A percentile compares a stretch with the other conserved stretches of the same genome.
Conservation (phyloP, 805 yeast genomes). For the Metschnikowia cubensis region DNA sequence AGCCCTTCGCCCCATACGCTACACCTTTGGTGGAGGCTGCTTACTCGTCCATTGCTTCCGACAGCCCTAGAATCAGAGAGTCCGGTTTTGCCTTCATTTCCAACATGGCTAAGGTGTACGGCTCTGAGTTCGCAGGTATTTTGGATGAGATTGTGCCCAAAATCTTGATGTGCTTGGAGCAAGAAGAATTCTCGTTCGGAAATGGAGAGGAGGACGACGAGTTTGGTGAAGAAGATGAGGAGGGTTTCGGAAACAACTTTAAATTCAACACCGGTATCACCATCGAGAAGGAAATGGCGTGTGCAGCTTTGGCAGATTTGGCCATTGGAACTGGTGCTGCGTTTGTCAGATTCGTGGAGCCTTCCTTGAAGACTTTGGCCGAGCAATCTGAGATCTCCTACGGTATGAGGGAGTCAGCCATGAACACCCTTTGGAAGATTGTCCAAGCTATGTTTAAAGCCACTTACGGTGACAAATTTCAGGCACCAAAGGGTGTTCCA, state of each 20-base stretch:
- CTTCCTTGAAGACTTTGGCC: conserved; percentile 56
- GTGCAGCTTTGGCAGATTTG: conserved; percentile 83
- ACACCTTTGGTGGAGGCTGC: conserved; percentile 87
- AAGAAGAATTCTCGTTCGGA: conserved; percentile 75
- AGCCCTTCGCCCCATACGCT: conserved; percentile 79
- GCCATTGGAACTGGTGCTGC: conserved; percentile 82
- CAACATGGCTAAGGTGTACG: conserved; percentile 92
- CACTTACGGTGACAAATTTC: conserved; percentile 43
- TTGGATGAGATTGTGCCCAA: conserved; percentile 79
- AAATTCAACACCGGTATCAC: conserved; percentile 93
- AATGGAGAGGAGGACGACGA: conserved; percentile 50
- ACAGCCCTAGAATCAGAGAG: conserved; percentile 84
- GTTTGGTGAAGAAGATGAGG: conserved; percentile 50
- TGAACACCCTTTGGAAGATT: conserved; percentile 79
- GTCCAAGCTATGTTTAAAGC: conserved; percentile 64
- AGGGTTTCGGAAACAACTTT: conserved; percentile 64
- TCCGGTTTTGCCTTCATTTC: conserved; percentile 91
- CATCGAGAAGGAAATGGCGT: conserved; percentile 93
- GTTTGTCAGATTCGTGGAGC: conserved; percentile 73
- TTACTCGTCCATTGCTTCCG: conserved; percentile 69
- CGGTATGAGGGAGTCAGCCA: conserved; percentile 86
- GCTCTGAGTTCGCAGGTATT: conserved; percentile 83
- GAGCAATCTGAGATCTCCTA: conserved; percentile 82
- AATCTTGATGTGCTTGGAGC: conserved; percentile 76
- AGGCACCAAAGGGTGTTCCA: conserved; percentile 63